Percentiles rank a stretch among this genome's conserved stretches.
Conservation (phyloP, 2,329 filamentous ascomycete genomes). For the Claviceps arundinis region DNA sequence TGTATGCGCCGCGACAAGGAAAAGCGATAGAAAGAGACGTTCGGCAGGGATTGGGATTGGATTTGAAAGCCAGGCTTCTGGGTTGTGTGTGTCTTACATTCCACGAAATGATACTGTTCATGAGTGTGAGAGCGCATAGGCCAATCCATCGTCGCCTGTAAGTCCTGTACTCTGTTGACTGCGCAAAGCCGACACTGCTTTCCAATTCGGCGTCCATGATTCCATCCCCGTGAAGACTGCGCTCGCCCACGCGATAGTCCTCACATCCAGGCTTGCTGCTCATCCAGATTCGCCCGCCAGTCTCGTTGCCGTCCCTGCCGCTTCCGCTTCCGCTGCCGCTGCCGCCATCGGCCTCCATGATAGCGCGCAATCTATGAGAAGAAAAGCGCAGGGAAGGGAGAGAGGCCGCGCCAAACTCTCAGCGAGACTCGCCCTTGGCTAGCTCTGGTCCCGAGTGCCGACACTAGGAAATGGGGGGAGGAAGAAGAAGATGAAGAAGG, state of each 20-base stretch:
- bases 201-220: conserved; percentile 11
- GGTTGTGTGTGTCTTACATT: conserved; percentile 49
- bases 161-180: conserved; percentile 24
- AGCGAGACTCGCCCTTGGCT: not conserved
- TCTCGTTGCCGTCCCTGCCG: not conserved
- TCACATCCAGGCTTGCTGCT: conserved; percentile 17
- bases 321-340: not conserved
- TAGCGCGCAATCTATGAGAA: not conserved
- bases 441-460: not conserved
- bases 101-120: conserved; percentile 93
- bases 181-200: conserved; percentile 9
- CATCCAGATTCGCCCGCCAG: conserved; percentile 16
- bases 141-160: conserved; percentile 90
- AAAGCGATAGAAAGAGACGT: not conserved
- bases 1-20: not conserved
- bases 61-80: not conserved
- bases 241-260: conserved; percentile 16
- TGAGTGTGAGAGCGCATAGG: conserved; percentile 63
- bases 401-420: not conserved
- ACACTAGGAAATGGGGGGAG: not conserved
- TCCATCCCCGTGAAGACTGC: conserved; percentile 8
- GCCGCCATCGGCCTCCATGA: not conserved
- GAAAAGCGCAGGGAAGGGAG: not conserved
- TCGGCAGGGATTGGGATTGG: not conserved
- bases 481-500: not conserved